Percentiles rank a stretch among this genome's conserved stretches.
These are phyloP conservation scores for Podospora pseudoanserina DNA, from an alignment of 495 filamentous ascomycete species.

Conservation along the genomic window DNA sequence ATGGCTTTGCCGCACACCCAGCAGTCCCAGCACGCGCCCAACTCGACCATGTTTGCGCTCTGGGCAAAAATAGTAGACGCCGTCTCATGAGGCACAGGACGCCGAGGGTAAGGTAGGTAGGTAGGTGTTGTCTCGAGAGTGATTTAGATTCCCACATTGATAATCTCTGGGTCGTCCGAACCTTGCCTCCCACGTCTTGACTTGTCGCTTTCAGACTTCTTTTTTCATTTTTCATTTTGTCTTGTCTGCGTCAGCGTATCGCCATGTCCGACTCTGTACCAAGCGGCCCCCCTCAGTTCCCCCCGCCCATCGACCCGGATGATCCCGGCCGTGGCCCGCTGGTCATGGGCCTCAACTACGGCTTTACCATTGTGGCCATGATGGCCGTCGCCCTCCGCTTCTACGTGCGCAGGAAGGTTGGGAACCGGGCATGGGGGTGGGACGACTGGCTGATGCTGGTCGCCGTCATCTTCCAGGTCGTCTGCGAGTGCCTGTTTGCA, in stretches of 20 bases:
- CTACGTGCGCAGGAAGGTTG: conserved; percentile 7
- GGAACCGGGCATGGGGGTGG: background rate
- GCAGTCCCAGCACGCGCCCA: too few species aligned
- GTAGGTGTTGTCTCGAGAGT: too few species aligned
- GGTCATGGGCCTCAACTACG: conserved; percentile 13
- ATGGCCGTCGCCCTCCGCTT: conserved; percentile 2
- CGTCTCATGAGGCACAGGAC: too few species aligned
- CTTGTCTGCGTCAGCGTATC: background rate
- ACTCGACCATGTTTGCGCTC: too few species aligned
- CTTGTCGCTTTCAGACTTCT: background rate
- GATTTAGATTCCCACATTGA: background rate
- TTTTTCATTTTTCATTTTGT: background rate
- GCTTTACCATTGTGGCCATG: conserved; percentile 12
- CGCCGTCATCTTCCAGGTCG: conserved; percentile 6
- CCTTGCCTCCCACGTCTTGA: too few species aligned
- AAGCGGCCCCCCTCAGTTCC: conserved; percentile 6
- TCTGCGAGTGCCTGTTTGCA: background rate
- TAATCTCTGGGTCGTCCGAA: too few species aligned
- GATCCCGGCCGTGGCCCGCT: conserved; percentile 13
- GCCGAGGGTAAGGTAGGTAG: too few species aligned
- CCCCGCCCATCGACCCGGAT: conserved; percentile 5
- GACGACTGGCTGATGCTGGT: conserved; percentile 20
- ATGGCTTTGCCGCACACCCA: too few species aligned
- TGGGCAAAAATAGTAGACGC: too few species aligned
- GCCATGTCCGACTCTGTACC: background rate